Conservation (phyloP, 257 asterid species). For the Fraxinus cuspidata region DNA sequence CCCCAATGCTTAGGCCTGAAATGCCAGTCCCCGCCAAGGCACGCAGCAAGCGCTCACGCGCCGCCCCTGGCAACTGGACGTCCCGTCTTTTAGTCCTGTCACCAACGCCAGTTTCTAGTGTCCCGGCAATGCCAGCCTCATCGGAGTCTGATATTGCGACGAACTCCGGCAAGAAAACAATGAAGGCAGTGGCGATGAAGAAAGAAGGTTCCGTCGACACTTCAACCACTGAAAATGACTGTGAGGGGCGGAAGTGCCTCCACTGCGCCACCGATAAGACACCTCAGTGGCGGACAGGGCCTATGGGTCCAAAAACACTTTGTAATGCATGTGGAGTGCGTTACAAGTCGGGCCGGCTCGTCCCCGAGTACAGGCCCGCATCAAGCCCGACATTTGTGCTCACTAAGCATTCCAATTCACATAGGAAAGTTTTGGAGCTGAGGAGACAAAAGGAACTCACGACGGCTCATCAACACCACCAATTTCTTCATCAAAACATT, state of each 20-base stretch:
- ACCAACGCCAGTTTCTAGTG: slow-evolving; percentile 20
- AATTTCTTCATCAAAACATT: slow-evolving; percentile 41
- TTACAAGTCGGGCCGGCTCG: slow-evolving; percentile 60
- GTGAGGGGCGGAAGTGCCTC: slow-evolving; percentile 48
- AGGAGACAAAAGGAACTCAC: slow-evolving; percentile 57
- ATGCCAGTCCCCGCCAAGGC: slow-evolving; percentile 59
- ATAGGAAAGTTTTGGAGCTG: slow-evolving; percentile 57
- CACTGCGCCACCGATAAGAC: slow-evolving; percentile 64
- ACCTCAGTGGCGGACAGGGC: slow-evolving; percentile 70
- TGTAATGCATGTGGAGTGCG: slow-evolving; percentile 70
- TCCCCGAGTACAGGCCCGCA: slow-evolving; percentile 67
- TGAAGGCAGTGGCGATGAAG: slow-evolving; percentile 20
- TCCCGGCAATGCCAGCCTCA: slow-evolving; percentile 28
- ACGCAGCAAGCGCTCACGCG: slow-evolving; percentile 64
- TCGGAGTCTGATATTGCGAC: slow-evolving; percentile 26
- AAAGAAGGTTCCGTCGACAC: slow-evolving; percentile 24
- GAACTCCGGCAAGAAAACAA: slow-evolving; percentile 26
- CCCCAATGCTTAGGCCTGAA: slow-evolving; percentile 31
- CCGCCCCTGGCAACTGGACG: slow-evolving; percentile 60
- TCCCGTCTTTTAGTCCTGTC: slow-evolving; percentile 49
- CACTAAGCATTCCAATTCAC: slow-evolving; percentile 61
- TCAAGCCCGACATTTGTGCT: slow-evolving; percentile 60
- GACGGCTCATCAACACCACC: slow-evolving; percentile 42
- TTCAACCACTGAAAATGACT: background rate
- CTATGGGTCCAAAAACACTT: slow-evolving; percentile 66